Percentiles rank a stretch among this genome's conserved stretches.
Evolutionary conservation across 257 asterid species (phyloP).

Genomic region (Fraxinus quadrangulata): DNA sequence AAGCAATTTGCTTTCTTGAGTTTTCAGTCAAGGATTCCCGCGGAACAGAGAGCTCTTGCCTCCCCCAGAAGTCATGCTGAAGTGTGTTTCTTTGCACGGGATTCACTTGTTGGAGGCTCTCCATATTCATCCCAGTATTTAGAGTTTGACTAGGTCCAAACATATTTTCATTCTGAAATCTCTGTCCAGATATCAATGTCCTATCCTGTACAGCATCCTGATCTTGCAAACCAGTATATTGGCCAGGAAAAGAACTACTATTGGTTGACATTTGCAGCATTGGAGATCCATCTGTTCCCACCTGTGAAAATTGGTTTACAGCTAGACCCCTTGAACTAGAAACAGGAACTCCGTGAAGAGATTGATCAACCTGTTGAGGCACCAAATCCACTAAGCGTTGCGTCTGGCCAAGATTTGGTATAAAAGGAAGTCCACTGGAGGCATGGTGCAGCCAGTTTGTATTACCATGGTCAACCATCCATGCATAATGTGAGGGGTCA

Average conservation of each 20-base stretch:
- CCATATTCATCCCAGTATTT: constrained; percentile 36
- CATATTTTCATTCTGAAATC: constrained; percentile 51
- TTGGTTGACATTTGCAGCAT: constrained; percentile 47
- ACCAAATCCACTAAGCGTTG: constrained; percentile 46
- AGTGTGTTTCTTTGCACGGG: constrained; percentile 43
- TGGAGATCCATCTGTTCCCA: constrained; percentile 48
- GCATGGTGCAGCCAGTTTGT: constrained; percentile 59
- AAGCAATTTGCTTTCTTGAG: constrained; percentile 35
- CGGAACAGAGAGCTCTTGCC: constrained; percentile 44
- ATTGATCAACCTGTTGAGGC: constrained; percentile 76
- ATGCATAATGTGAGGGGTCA: constrained; percentile 45
- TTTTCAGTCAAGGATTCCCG: constrained; percentile 44
- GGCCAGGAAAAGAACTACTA: constrained; percentile 50
- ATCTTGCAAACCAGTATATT: constrained; percentile 37
- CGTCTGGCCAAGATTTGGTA: constrained; percentile 53
- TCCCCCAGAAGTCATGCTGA: constrained; percentile 40
- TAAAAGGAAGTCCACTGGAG: constrained; percentile 44
- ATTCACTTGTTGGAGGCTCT: constrained; percentile 51
- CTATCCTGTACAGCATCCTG: constrained; percentile 48
- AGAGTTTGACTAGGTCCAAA: constrained; percentile 46
- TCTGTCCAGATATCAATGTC: constrained; percentile 42
- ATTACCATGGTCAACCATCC: constrained; percentile 52
- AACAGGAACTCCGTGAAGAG: constrained; percentile 87
- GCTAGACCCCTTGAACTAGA: constrained; percentile 68
- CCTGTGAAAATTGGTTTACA: constrained; percentile 54